Base-by-base conservation (phyloP, 2,329 filamentous ascomycete genomes). In the Ophiosphaerella herpotricha region DNA sequence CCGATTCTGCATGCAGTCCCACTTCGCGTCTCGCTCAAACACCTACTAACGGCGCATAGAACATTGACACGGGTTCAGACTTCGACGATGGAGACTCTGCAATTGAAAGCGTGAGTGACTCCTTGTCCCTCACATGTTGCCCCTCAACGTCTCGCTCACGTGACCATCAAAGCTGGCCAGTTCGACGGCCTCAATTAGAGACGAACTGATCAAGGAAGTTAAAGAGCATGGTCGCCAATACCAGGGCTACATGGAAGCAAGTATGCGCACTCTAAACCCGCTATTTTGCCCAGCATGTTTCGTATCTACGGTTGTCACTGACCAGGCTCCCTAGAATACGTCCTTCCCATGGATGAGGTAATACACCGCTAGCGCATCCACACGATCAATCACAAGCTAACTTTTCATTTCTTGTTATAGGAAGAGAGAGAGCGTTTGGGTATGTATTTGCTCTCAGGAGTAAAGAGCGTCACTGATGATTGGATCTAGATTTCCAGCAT, bases 401-500 rank as follows among this genome's bases (percentile, higher is more conserved):
- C 29, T 4, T 14, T 24, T 8, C 12, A 12, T 26, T 37, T 11
- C 11, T 6, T 11, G 11, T 8, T 2, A 1, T 13, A 57, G 54
- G 44, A 57, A 52, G 54, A 55, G 29, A 49, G 39, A 39, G 51
- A 60, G 36, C 54, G 50, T 7, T 43, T 49, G 26, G 54, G 56
- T 50, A 21, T 16, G 45, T 46, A 16, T 3, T 14, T 13, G 5
- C 12, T 16, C 5, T 14, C 29, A 38, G 9, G 9, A 4, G n/a
- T 21, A 9, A 11, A 18, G 4, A 23, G 16, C 12, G 16, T 21
- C 31, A 48, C 39, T 52, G 12, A 39, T 50, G n/a, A 54, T 21
- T 5, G 13, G 16, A 14, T 24, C 31, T n/a, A 56, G 60, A 64
- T 39, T 52, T 64, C 16, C 59, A 64, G 44, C 71, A 74, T 43